A percentile compares a stretch with the other conserved stretches of the same genome.
Conservation (phyloP, 164 flowering plant species). For the Vitis rupestris region DNA sequence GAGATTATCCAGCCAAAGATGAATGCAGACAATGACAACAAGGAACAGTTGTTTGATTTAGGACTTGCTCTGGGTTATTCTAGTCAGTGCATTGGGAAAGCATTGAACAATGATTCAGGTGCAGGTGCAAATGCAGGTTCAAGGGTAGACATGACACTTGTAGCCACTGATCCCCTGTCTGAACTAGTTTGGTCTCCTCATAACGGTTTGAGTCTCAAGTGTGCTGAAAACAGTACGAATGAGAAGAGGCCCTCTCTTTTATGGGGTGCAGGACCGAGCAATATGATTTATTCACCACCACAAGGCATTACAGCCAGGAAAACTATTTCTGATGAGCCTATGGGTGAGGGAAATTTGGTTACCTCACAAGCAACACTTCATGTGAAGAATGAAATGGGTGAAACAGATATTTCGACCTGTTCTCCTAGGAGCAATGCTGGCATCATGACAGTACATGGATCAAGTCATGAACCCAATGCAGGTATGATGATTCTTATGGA, state of each 20-base stretch:
- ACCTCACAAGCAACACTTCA: slow-evolving; percentile 3
- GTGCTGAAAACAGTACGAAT: slow-evolving; percentile 42
- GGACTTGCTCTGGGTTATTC: slow-evolving; percentile 32
- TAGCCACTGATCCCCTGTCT: slow-evolving; percentile 47
- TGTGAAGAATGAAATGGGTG: slow-evolving; percentile 19
- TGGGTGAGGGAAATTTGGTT: slow-evolving; percentile 19
- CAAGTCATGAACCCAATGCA: slow-evolving; percentile 15
- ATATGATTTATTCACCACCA: slow-evolving; percentile 26
- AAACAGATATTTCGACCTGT: slow-evolving; percentile 8
- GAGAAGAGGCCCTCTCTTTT: slow-evolving; percentile 31
- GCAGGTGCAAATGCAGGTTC: slow-evolving; percentile 97
- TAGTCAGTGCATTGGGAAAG: slow-evolving; percentile 20
- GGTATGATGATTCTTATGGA: slow-evolving; percentile 24
- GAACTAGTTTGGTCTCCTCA: slow-evolving; percentile 85
- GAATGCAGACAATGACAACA: slow-evolving; percentile 32
- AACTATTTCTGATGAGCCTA: slow-evolving; percentile 13
- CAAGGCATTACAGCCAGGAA: slow-evolving; percentile 17
- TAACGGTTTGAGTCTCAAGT: slow-evolving; percentile 57
- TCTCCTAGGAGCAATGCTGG: slow-evolving; percentile 16
- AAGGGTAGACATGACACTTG: slow-evolving; percentile 38
- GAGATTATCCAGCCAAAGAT: slow-evolving; percentile 21
- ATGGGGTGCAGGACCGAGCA: slow-evolving; percentile 37
- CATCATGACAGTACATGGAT: slow-evolving; percentile 13
- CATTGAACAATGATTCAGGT: slow-evolving; percentile 34
- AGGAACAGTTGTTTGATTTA: slow-evolving; percentile 30